phyloP scores from a whole-genome alignment of 495 filamentous ascomycete genomes.

The Xylaria telfairii region DNA sequence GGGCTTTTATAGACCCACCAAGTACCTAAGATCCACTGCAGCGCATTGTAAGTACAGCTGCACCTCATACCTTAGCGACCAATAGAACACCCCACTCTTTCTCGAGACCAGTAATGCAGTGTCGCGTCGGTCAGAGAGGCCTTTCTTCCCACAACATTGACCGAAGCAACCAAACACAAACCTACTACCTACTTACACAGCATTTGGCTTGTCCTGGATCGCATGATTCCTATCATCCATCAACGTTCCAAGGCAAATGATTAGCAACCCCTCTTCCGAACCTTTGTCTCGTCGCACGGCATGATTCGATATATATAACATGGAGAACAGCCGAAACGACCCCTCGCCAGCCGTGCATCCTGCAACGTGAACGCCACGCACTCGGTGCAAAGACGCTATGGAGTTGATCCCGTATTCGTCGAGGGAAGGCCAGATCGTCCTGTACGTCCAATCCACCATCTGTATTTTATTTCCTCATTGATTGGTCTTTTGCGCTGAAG shows the following conservation, averaged over 20 bases:
- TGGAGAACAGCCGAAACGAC: slow-evolving; percentile 16
- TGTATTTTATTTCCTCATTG: not conserved
- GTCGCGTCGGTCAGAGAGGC: slow-evolving; percentile 8
- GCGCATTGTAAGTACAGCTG: not conserved
- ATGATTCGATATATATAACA: slow-evolving; percentile 21
- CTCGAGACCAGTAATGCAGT: not conserved
- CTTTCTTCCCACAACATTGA: not conserved
- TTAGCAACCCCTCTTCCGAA: not conserved
- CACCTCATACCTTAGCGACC: not conserved
- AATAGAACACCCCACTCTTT: not conserved
- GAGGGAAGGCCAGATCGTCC: slow-evolving; percentile 66
- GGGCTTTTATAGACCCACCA: not conserved
- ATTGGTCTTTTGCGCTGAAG: not conserved
- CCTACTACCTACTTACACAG: not conserved
- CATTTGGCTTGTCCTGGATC: slow-evolving; percentile 4
- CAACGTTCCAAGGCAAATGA: not conserved
- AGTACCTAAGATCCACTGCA: not conserved
- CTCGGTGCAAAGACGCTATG: slow-evolving; percentile 50
- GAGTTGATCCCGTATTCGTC: slow-evolving; percentile 69
- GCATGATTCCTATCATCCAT: not conserved
- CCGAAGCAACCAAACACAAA: slow-evolving; percentile 8
- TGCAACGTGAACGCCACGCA: slow-evolving; percentile 20
- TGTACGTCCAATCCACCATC: slow-evolving; percentile 53
- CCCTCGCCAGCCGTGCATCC: slow-evolving; percentile 22
- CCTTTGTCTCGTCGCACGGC: not conserved